phyloP scores from a whole-genome alignment of 2,329 filamentous ascomycete genomes.

The Trichoderma pleuroti region DNA sequence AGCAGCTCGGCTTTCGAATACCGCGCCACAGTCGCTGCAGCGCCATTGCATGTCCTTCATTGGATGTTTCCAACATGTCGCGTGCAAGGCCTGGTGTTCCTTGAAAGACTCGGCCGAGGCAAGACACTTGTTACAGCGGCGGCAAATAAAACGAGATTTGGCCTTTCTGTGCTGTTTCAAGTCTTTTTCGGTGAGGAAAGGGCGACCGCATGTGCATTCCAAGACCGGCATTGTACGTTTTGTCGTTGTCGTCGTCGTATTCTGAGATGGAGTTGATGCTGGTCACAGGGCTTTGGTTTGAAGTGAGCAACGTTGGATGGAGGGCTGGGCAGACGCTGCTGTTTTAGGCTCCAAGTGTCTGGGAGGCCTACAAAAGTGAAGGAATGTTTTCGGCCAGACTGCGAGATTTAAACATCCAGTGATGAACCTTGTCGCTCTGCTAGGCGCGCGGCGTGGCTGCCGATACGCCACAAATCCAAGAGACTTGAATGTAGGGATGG shows the following conservation, averaged over 20 bases:
- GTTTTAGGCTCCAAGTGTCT: neutral
- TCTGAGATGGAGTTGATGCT: neutral
- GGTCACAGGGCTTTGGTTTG: neutral
- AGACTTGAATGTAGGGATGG: neutral
- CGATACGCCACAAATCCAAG: neutral
- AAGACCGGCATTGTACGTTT: neutral
- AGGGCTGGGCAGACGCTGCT: neutral
- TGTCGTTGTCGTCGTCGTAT: neutral
- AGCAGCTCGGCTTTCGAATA: neutral
- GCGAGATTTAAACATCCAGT: neutral
- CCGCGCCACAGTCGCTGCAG: neutral
- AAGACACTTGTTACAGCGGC: neutral
- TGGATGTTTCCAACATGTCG: neutral
- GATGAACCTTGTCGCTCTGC: neutral
- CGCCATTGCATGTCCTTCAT: neutral
- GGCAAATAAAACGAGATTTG: neutral
- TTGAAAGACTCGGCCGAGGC: neutral
- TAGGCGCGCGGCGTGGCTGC: neutral
- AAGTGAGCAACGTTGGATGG: neutral
- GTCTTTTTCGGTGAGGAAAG: neutral
- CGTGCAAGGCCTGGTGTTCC: neutral
- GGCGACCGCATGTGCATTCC: neutral
- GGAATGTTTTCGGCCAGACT: neutral
- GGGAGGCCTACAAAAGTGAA: slow-evolving; percentile 5
- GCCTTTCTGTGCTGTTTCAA: neutral